phyloP scores from a whole-genome alignment of 2,329 filamentous ascomycete genomes.

The Acrocalymma vagum region DNA sequence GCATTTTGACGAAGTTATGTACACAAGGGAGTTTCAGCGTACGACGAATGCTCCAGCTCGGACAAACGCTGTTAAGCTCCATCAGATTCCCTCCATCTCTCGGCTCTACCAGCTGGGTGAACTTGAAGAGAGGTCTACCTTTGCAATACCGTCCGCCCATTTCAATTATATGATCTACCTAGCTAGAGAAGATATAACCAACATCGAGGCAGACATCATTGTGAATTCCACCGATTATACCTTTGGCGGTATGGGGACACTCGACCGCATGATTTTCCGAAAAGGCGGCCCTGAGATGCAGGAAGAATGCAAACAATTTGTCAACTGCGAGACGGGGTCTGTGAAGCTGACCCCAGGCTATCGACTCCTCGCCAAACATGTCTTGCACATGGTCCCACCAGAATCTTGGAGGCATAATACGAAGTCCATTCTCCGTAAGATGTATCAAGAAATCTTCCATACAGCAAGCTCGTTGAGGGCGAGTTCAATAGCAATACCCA shows the following conservation, averaged over 20 bases:
- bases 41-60: constrained; percentile 15
- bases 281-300: constrained; percentile 36
- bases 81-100: constrained; percentile 36
- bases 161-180: constrained; percentile 41
- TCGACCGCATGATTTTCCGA: constrained; percentile 40
- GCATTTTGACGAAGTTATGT: constrained; percentile 34
- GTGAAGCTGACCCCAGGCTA: constrained; percentile 36
- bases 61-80: constrained; percentile 23
- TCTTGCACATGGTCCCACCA: constrained; percentile 40
- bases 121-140: constrained; percentile 31
- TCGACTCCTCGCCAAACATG: constrained; percentile 35
- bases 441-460: constrained; percentile 38
- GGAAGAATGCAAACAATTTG: constrained; percentile 30
- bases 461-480: constrained; percentile 32
- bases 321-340: constrained; percentile 34
- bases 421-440: constrained; percentile 32
- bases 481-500: constrained; percentile 41
- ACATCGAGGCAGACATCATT: constrained; percentile 39
- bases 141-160: constrained; percentile 24
- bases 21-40: constrained; percentile 31
- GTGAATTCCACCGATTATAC: constrained; percentile 39
- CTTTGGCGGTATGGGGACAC: constrained; percentile 37
- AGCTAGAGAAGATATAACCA: constrained; percentile 43
- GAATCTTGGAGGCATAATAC: constrained; percentile 28
- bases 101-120: constrained; percentile 35